Conservation (phyloP, 2,329 filamentous ascomycete genomes). For the Fusarium aywerte region DNA sequence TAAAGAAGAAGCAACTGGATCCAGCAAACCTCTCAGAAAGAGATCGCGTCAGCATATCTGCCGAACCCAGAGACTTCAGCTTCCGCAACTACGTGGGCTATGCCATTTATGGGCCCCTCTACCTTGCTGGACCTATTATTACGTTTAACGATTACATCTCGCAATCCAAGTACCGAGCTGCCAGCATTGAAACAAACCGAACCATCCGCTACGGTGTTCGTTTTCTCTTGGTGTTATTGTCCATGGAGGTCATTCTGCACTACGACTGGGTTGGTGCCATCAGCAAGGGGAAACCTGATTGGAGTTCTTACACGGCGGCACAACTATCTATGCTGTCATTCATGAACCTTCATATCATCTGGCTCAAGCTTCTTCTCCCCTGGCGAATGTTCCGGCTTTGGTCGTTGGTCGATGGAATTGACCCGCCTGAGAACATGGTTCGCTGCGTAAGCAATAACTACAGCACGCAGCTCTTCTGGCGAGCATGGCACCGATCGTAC, state of each 20-base stretch:
- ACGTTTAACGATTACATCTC: slow-evolving; percentile 99
- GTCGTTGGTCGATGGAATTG: slow-evolving; percentile 88
- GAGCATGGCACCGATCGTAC: slow-evolving; percentile 93
- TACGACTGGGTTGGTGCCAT: slow-evolving; percentile 96
- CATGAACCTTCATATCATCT: slow-evolving; percentile 97
- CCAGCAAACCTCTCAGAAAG: slow-evolving; percentile 86
- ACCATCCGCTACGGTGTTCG: slow-evolving; percentile 85
- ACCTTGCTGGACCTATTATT: slow-evolving; percentile 90
- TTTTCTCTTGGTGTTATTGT: slow-evolving; percentile 80
- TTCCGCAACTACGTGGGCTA: slow-evolving; percentile 93
- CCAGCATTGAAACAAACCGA: slow-evolving; percentile 75
- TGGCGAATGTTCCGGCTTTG: slow-evolving; percentile 99
- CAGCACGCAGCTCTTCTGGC: slow-evolving; percentile 91
- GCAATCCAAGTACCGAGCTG: slow-evolving; percentile 78
- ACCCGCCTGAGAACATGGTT: slow-evolving; percentile 98
- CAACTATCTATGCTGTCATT: slow-evolving; percentile 92
- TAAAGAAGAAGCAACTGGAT: slow-evolving; percentile 98
- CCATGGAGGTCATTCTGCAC: slow-evolving; percentile 92
- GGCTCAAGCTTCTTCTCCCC: slow-evolving; percentile 94
- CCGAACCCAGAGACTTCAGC: slow-evolving; percentile 74
- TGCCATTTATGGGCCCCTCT: slow-evolving; percentile 89
- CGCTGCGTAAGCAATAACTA: slow-evolving; percentile 97
- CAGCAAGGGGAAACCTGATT: slow-evolving; percentile 80
- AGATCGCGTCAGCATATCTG: slow-evolving; percentile 83
- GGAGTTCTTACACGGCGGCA: slow-evolving; percentile 84